phyloP scores from a whole-genome alignment of 345 rosid genomes.

The Bretschneidera sinensis region DNA sequence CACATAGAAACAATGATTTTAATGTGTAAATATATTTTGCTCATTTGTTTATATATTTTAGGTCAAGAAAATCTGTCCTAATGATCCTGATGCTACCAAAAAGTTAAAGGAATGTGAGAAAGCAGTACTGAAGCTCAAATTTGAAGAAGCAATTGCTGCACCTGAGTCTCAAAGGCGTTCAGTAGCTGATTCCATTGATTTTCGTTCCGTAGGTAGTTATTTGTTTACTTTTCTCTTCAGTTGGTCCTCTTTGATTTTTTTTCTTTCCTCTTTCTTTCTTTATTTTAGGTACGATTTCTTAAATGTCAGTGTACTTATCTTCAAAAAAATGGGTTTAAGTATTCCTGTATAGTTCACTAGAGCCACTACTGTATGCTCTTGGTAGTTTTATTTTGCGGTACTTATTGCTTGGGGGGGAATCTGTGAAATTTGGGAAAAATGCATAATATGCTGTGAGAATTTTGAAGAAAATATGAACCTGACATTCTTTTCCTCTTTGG shows the following conservation, averaged over 20 bases:
- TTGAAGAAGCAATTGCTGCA: slow-evolving; percentile 91
- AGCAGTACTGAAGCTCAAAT: slow-evolving; percentile 88
- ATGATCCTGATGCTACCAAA: slow-evolving; percentile 92
- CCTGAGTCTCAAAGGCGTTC: slow-evolving; percentile 70
- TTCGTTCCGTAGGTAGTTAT: slow-evolving; percentile 75
- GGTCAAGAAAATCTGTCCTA: slow-evolving; percentile 84
- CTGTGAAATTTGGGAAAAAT: too few relatives aligned
- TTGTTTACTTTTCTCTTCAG: neutral
- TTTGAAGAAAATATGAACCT: too few relatives aligned
- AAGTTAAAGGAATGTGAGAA: slow-evolving; percentile 91
- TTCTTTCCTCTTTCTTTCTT: neutral
- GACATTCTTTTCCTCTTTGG: too few relatives aligned
- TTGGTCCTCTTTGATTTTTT: neutral
- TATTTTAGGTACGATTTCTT: too few relatives aligned
- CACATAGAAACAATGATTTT: neutral
- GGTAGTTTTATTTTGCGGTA: too few relatives aligned
- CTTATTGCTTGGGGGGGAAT: too few relatives aligned
- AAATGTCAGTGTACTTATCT: too few relatives aligned
- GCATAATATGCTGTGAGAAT: too few relatives aligned
- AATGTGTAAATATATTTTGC: neutral
- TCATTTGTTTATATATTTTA: slow-evolving; percentile 25
- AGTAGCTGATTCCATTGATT: slow-evolving; percentile 85
- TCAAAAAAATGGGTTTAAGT: too few relatives aligned
- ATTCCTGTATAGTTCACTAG: too few relatives aligned
- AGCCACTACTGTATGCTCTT: too few relatives aligned